Evolutionary conservation across 331 rosid species (phyloP), one percentile per base, ranked within the genome.

Genomic region (Quercus phellos): DNA sequence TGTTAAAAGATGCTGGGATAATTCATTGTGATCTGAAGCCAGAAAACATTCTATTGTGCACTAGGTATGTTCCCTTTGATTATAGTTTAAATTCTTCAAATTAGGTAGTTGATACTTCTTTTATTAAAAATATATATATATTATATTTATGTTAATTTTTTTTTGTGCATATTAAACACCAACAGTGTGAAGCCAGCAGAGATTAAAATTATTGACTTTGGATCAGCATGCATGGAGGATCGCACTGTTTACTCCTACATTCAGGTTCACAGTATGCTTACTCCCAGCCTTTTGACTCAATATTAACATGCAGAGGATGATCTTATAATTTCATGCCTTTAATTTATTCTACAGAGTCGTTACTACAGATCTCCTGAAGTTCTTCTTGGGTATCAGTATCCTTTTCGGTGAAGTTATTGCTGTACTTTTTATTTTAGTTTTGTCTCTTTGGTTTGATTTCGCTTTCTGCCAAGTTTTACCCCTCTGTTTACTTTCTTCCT

Each of bases 11-110:
- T 77, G 99, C 98, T 82, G 94, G 96, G 74, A 93, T 95, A 81
- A 95, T 95, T 85, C 99, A 95, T 79, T 95, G 99, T 89, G 99
- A 95, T 89, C 87, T 95, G 90, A 95, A 95, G 96, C 99, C 99
- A 54, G 99, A 95, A 90, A 95, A 95, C 84, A 95, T 95, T 83
- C 96, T 95, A 72, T 75, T 95, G 80, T 90, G 98, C 85, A 80
- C 97, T 51, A 90, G 98, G 99, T 88, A 73, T 84, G 89, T 87
- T 77, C 80, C 81, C 70, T 73, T 70, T 72, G 50, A n/a, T 66
- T 63, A 73, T 68, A 70, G 80, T 72, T 51, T 55, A 46, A 46
- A 22, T 51, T 73, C 30, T 56, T 35, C 72, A 19, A 50, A 76
- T 74, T 78, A 18, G 77, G 29, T 76, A 64, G 68, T 78, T 70